Evolutionary conservation across 192 early-diverging fungal genomes (phyloP).

Genomic region (Kappamyces sp.): DNA sequence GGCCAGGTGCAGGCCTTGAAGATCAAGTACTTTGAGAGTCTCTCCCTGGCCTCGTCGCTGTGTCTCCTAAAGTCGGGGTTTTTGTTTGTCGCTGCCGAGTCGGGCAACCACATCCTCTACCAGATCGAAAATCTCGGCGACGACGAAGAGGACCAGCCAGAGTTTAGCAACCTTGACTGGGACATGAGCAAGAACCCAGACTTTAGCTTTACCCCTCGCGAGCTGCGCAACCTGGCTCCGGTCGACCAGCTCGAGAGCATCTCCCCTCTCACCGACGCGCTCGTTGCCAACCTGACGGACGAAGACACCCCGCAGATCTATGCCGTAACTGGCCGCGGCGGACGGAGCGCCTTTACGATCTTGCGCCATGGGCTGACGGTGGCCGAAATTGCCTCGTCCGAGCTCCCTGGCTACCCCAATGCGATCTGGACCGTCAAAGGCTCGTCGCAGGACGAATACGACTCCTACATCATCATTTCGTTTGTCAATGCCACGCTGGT

Average conservation of each 20-base stretch:
- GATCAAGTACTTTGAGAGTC: constrained; percentile 93
- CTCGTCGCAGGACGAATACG: constrained; percentile 47
- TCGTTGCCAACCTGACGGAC: constrained; percentile 79
- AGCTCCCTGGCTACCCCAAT: constrained; percentile 87
- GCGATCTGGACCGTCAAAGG: constrained; percentile 78
- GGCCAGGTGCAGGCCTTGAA: constrained; percentile 55
- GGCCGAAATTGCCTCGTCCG: constrained; percentile 83
- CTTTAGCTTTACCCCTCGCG: constrained; percentile 66
- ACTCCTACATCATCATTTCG: constrained; percentile 86
- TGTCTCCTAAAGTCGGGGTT: constrained; percentile 90
- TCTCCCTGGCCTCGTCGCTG: constrained; percentile 72
- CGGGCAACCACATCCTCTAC: constrained; percentile 87
- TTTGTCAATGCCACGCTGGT: constrained; percentile 91
- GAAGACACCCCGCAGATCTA: constrained; percentile 96
- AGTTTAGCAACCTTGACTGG: constrained; percentile 67
- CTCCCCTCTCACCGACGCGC: constrained; percentile 73
- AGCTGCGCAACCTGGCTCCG: constrained; percentile 74
- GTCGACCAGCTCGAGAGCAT: constrained; percentile 88
- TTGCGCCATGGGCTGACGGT: constrained; percentile 89
- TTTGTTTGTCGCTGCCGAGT: constrained; percentile 85
- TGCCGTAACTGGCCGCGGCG: constrained; percentile 75
- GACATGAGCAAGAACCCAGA: constrained; percentile 37
- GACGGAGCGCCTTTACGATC: constrained; percentile 75
- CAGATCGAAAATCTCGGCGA: constrained; percentile 93
- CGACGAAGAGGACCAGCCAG: constrained; percentile 72